Evolutionary conservation across 805 yeast genomes (phyloP).

Genomic region (Saturnispora sekii): DNA sequence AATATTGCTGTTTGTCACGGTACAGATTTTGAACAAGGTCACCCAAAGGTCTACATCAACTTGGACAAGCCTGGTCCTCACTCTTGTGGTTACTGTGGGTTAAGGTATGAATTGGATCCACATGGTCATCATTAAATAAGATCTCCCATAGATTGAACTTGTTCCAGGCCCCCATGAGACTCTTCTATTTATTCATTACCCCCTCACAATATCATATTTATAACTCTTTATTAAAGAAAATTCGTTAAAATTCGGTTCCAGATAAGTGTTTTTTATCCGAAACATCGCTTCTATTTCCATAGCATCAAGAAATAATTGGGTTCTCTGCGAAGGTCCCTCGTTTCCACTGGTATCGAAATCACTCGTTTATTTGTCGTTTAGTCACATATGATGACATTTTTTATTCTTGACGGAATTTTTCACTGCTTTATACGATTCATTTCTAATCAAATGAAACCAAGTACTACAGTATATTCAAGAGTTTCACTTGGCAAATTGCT

Average conservation of each 20-base stretch:
- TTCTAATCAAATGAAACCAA: conserved; percentile 10
- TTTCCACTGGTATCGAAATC: too few species aligned
- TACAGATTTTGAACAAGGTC: conserved; percentile 69
- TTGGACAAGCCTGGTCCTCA: conserved; percentile 66
- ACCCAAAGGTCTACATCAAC: conserved; percentile 74
- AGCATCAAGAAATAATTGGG: too few species aligned
- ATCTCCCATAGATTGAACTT: neutral
- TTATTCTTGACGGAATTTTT: neutral
- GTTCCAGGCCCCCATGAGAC: neutral
- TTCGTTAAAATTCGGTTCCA: too few species aligned
- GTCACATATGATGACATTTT: too few species aligned
- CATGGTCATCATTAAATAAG: conserved; percentile 8
- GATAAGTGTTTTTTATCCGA: too few species aligned
- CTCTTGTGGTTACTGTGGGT: conserved; percentile 76
- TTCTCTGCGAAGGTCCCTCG: too few species aligned
- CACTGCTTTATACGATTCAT: neutral
- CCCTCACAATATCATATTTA: too few species aligned
- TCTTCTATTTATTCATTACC: neutral
- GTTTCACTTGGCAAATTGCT: neutral
- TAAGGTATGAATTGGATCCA: conserved; percentile 42
- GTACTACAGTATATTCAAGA: neutral
- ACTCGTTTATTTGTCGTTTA: too few species aligned
- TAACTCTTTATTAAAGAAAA: too few species aligned
- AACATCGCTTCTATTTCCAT: too few species aligned
- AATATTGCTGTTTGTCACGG: conserved; percentile 80